Conservation (phyloP, 2,329 filamentous ascomycete genomes). For the Coniochaeta prunicola region DNA sequence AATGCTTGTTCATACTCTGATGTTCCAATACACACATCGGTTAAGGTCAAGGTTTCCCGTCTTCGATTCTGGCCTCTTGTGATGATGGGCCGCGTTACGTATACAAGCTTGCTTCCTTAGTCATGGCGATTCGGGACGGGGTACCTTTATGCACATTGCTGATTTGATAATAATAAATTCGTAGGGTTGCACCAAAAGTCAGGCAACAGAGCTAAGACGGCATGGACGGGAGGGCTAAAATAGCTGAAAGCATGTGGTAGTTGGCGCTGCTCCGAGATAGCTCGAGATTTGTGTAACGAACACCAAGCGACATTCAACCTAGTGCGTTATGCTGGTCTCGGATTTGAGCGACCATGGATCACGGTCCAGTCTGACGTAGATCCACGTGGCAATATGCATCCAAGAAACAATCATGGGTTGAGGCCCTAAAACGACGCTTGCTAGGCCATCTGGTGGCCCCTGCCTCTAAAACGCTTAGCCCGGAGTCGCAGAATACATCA, state of each 20-base stretch:
- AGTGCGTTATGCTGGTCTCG: neutral
- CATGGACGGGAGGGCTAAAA: neutral
- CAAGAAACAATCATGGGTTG: neutral
- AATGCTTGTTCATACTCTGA: no score
- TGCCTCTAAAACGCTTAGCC: neutral
- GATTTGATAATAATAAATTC: no score
- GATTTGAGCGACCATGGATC: neutral
- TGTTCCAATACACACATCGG: no score
- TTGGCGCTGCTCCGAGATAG: neutral
- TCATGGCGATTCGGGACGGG: no score
- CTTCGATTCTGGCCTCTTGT: no score
- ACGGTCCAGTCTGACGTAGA: neutral
- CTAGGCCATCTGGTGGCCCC: neutral
- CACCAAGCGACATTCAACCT: neutral
- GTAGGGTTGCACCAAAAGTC: neutral
- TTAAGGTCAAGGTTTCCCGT: no score
- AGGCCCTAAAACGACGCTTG: neutral
- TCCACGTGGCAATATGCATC: neutral
- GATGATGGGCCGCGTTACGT: no score
- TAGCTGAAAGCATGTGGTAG: neutral
- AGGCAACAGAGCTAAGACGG: neutral
- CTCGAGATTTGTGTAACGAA: slow-evolving; percentile 1
- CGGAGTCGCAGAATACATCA: neutral
- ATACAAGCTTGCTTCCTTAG: no score
- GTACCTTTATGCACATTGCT: no score